Base-by-base conservation (phyloP, 306 rosid genomes). In the Medicago ruthenica region DNA sequence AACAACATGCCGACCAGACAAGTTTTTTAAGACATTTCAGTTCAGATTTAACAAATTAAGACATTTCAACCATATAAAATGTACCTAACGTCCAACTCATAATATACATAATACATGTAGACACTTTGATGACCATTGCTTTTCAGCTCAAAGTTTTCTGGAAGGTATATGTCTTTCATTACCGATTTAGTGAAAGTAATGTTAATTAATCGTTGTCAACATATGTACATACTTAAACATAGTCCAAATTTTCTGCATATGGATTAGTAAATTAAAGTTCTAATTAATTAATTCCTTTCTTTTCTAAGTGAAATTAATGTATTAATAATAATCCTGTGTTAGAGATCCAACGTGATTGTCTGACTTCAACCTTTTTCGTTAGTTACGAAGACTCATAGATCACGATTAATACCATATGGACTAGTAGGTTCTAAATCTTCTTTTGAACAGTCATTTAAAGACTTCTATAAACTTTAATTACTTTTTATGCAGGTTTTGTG, bases 81-180 rank as follows among this genome's bases (percentile, higher is more conserved):
- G 65, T 76, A 21, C 53, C 53, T 60, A 73, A 37, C 68, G 57
- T 77, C 85, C 81, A 77, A 71, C 81, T 81, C 83, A 84, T 44
- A 7, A 58, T 22, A 13, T 58, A 21, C n/a, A 45, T 13, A 18
- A 45, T 13, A 18, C 18, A 15, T 66, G 61, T 67, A 79, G 21
- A 73, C 70, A 73, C 55, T 80, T 57, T 58, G 64, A 58, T 55
- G 62, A 34, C 64, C 64, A 58, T 15, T 58, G 34, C 76, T 76
- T 84, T 76, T 80, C 71, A 36, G 59, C 75, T 73, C 75, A 67
- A 44, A 61, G 62, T 42, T n/a, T 67, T 36, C 58, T 27, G 84
- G 70, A 72, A 73, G 79, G 70, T 63, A 71, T 76, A 69, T 71
- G 42, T 71, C 63, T 70, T 70, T 70, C 80, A 27, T 75, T 75